Evolutionary conservation across 257 asterid genomes (phyloP), one percentile per base, ranked within the genome.

Genomic region (Lantana camara): DNA sequence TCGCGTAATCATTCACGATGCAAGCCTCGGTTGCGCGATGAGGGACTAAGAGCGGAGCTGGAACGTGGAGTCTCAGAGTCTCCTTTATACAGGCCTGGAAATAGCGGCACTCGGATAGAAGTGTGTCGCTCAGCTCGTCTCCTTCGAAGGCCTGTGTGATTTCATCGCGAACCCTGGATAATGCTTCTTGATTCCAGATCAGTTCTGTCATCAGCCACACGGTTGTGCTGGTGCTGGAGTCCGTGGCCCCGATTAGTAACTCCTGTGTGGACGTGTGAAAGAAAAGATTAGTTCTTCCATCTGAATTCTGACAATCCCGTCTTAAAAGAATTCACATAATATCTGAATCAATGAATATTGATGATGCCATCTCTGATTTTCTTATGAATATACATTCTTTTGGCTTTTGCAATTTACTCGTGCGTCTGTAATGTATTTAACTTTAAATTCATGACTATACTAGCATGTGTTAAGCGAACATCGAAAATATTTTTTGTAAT

Each of bases 31-130:
- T 67, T 12, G 73, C 66, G 0, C 44, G 40, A 42, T 38, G 73
- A 1, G 66, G 66, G 15, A 57, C 14, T 8, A 9, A 0, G 9
- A 64, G 7, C 10, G 70, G 70, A 19, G 54, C 62, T 11, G 60
- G 67, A 40, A 34, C 5, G 41, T 58, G 66, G 2, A 68, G 66
- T 19, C 73, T 57, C 22, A 57, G 14, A 7, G 53, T 57, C 49
- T 68, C 73, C 2, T 34, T 68, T 9, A 57, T 48, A 41, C 73
- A 58, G 14, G 73, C 66, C 17, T 68, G 67, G 24, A 58, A 57
- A 12, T 68, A 68, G 13, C 17, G 41, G 0, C 52, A 57, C 7
- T 24, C 21, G 0, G 59, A 22, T 35, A 68, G 7, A 0, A 48
- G 40, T 7, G 51, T 30, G 1, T 68, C 73, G 54, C 59, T 35